Base-by-base conservation (phyloP, 495 filamentous ascomycete genomes). In the Aspergillus cristatus region DNA sequence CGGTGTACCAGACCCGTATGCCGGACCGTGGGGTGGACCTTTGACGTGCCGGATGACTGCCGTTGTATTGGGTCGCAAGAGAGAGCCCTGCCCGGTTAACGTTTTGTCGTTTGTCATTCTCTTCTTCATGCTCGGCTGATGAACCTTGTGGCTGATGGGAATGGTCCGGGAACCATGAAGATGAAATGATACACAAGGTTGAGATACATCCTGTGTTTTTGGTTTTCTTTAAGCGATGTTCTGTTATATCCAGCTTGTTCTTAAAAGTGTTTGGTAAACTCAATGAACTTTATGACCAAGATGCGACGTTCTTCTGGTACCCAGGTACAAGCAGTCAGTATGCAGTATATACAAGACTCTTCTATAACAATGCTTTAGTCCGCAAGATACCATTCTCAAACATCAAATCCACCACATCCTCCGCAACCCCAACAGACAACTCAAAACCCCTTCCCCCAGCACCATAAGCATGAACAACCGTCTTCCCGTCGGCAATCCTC, bases 381-480 rank as follows among this genome's bases (percentile, higher is more conserved):
- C 14, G 36, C 22, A 63, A 30, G 33, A 60, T 15, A 13, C 56
- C 55, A 39, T 43, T 44, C 39, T 51, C 49, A 17, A 47, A 20
- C 54, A 67, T 60, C 48, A 63, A 37, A 1, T 28, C 36, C 1
- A 51, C 38, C 12, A 60, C 51, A 46, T 65, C 62, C 40, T 63
- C 63, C 3, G 63, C 63, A 18, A 70, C 55, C 3, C 63, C 63
- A 43, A 55, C 49, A 18, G 63, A 68, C 17, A 67, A 31, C 46
- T 67, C 63, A 39, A 68, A 80, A 0, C 78, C 78, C 25, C 78
- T 58, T 5, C 77, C 78, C 11, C 76, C 78, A 38, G 74, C 57
- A 11, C 78, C 78, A 51, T 81, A 82, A 5, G 73, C 77, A 63
- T 82, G 77, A 28, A 82, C 67, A 13, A 81, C 53, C 7, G 26